phyloP scores from a whole-genome alignment of 495 filamentous ascomycete species.

The Rhizodiscina lignyota region DNA sequence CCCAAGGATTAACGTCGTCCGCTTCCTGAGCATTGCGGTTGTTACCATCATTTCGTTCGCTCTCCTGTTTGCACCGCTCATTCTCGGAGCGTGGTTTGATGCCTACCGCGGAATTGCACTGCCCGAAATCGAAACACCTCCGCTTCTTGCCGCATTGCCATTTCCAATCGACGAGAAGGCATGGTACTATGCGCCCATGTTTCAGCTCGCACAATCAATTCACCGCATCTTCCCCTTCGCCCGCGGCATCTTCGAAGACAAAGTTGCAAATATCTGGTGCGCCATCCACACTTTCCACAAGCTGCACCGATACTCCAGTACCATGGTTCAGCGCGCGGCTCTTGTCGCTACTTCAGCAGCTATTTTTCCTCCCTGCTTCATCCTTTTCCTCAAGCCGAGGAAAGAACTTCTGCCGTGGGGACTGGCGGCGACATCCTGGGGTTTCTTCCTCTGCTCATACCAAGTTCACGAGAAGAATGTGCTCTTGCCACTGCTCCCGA shows the following conservation, averaged over 20 bases:
- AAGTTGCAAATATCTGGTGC: slow-evolving; percentile 97
- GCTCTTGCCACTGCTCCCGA: slow-evolving; percentile 75
- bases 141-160: slow-evolving; percentile 36
- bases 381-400: slow-evolving; percentile 63
- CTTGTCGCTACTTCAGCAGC: slow-evolving; percentile 56
- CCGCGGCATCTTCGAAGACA: slow-evolving; percentile 91
- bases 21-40: slow-evolving; percentile 57
- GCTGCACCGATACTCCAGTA: slow-evolving; percentile 34
- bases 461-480: slow-evolving; percentile 98
- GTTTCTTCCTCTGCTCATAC: slow-evolving; percentile 92
- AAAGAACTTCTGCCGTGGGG: slow-evolving; percentile 63
- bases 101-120: slow-evolving; percentile 31
- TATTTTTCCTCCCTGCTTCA: slow-evolving; percentile 58
- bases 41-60: slow-evolving; percentile 59
- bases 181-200: slow-evolving; percentile 49
- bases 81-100: slow-evolving; percentile 48
- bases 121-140: slow-evolving; percentile 20
- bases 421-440: slow-evolving; percentile 74
- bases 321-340: slow-evolving; percentile 58
- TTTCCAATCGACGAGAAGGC: slow-evolving; percentile 43
- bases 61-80: slow-evolving; percentile 54
- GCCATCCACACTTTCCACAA: slow-evolving; percentile 78
- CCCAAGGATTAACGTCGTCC: slow-evolving; percentile 48
- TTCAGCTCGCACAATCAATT: slow-evolving; percentile 65
- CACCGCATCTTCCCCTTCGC: slow-evolving; percentile 91